Evolutionary conservation across 129 eudicot genomes (phyloP).

Genomic region (Apium graveolens): DNA sequence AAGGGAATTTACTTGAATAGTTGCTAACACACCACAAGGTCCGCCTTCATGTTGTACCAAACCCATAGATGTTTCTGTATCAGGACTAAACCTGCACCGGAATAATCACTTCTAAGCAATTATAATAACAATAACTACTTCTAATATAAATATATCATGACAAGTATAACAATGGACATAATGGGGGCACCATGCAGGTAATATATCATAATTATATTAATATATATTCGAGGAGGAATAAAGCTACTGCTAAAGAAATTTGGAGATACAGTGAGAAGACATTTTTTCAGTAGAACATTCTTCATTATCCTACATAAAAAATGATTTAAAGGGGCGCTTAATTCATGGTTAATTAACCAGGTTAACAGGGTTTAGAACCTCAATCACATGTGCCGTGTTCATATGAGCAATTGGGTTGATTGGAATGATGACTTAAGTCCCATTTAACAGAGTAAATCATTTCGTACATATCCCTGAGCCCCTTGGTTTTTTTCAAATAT

Average conservation of each 20-base stretch:
- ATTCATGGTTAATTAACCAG: not conserved
- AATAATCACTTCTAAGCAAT: not conserved
- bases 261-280: not conserved
- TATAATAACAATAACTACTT: not conserved
- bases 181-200: not conserved
- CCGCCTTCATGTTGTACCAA: conserved; percentile 99
- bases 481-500: not conserved
- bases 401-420: not conserved
- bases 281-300: not conserved
- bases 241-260: not conserved
- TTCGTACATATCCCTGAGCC: not conserved
- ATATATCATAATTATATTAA: not conserved
- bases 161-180: not conserved
- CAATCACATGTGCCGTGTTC: not conserved
- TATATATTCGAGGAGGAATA: not conserved
- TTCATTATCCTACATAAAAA: not conserved
- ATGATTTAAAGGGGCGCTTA: not conserved
- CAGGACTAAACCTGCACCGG: conserved; percentile 79
- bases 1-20: conserved; percentile 70
- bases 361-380: not conserved
- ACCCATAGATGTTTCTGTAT: conserved; percentile 96
- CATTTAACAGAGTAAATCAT: not conserved
- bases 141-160: no score
- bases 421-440: not conserved
- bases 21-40: conserved; percentile 98